These are phyloP conservation scores for Trichoderma sp. DNA, from an alignment of 2,329 filamentous ascomycete species.

Conservation along the genomic window DNA sequence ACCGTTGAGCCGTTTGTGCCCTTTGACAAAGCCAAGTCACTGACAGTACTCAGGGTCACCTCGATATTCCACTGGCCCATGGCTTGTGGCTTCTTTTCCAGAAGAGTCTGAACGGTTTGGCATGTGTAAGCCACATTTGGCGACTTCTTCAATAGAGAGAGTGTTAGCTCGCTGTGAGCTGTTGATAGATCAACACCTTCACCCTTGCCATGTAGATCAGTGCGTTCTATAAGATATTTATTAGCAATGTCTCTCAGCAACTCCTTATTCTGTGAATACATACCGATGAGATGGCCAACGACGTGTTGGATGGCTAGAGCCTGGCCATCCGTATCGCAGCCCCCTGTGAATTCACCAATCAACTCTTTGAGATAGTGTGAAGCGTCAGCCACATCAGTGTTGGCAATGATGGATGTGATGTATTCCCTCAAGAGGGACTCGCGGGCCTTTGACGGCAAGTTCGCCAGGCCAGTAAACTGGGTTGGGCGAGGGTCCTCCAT, in stretches of 20 bases:
- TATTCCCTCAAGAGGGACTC: constrained; percentile 37
- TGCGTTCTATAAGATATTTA: constrained; percentile 29
- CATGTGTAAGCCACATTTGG: constrained; percentile 42
- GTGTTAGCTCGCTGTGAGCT: constrained; percentile 46
- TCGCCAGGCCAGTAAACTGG: constrained; percentile 35
- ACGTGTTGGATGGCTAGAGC: constrained; percentile 48
- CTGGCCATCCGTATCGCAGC: constrained; percentile 40
- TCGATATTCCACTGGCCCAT: constrained; percentile 63
- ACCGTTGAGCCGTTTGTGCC: constrained; percentile 35
- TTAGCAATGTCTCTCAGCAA: constrained; percentile 15
- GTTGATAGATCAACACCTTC: constrained; percentile 42
- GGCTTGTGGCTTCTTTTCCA: constrained; percentile 51
- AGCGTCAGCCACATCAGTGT: constrained; percentile 36
- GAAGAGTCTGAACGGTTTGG: constrained; percentile 46
- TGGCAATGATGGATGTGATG: constrained; percentile 35
- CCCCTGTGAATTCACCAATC: constrained; percentile 35
- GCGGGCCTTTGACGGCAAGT: constrained; percentile 33
- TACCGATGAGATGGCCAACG: constrained; percentile 43
- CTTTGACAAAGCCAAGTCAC: constrained; percentile 35
- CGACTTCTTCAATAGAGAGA: constrained; percentile 35
- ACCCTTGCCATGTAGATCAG: constrained; percentile 32
- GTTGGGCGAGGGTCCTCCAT: constrained; percentile 38
- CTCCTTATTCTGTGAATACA: constrained; percentile 14
- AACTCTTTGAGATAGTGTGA: constrained; percentile 44
- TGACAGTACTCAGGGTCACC: constrained; percentile 49